Evolutionary conservation across 2,329 filamentous ascomycete genomes (phyloP), one percentile per base, ranked within the genome.

Genomic region (Aspergillaceae sp.): DNA sequence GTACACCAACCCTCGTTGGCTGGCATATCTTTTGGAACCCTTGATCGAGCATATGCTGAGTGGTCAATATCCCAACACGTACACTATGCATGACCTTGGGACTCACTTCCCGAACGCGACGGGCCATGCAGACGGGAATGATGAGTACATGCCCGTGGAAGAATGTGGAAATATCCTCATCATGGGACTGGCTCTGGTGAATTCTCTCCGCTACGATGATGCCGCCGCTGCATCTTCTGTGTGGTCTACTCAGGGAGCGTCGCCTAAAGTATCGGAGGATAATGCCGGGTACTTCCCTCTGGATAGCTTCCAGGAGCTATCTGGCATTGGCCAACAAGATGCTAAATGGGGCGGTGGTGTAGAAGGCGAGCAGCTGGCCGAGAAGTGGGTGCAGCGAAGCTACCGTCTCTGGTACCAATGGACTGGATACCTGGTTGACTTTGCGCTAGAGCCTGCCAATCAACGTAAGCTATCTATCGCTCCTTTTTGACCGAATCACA

Each of bases 1-100:
- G 19, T 92, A 91, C 61, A 89, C 86, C 11, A 89, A 90, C 55
- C 87, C 87, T 2, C 74, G 79, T 48, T 91, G 86, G 86, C 71
- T 90, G 47, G 84, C 82, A 1, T 90, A 90, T 58, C 73, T 91
- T 3, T 71, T 92, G 4, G 86, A 91, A 62, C 87, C 87, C 4
- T 71, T 91, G 27, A 76, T 92, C 44, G 87, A 92, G 66, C 85
- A 92, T 63, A 86, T 86, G 72, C 68, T 86, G 27, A 88, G 84
- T 59, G 86, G 86, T 1, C 84, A 90, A 61, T 94, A 92, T 60
- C 87, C 87, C 5, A 91, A 86, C 57, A 75, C 70, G 19, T 76
- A 72, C 54, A 67, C 70, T 7, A 77, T 77, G 61, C 73, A 78
- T 51, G 75, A 79, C 47, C 58, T 79, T 6, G 76, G 75, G 4